A percentile compares a stretch with the other conserved stretches of the same genome.
Evolutionary conservation across 805 yeast genomes (phyloP).

Genomic region (Barnettozyma botsteinii): DNA sequence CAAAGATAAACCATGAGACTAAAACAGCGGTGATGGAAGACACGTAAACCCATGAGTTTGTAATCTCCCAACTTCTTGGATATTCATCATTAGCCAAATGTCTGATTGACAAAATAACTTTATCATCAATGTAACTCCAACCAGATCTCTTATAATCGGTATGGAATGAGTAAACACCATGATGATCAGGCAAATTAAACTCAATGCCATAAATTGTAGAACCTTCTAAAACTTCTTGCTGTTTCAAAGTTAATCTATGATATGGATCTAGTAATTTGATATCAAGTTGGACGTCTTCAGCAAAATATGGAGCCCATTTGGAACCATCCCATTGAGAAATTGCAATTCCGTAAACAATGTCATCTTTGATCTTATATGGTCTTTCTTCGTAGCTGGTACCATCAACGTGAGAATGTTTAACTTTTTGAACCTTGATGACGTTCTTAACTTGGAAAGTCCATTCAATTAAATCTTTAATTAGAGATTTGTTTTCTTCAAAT

Average conservation of each 20-base stretch:
- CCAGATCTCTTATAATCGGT: slow-evolving; percentile 78
- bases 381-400: slow-evolving; percentile 36
- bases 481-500: slow-evolving; percentile 22
- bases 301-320: slow-evolving; percentile 66
- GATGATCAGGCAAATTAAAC: slow-evolving; percentile 87
- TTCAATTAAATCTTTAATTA: slow-evolving; percentile 41
- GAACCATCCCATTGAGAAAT: slow-evolving; percentile 44
- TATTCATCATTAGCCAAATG: slow-evolving; percentile 95
- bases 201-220: slow-evolving; percentile 40
- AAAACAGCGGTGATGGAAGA: slow-evolving; percentile 66
- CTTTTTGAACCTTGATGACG: slow-evolving; percentile 51
- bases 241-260: slow-evolving; percentile 64
- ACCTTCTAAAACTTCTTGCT: slow-evolving; percentile 32
- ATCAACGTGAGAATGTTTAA: slow-evolving; percentile 47
- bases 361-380: slow-evolving; percentile 72
- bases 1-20: slow-evolving; percentile 70
- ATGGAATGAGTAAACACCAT: slow-evolving; percentile 89
- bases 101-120: slow-evolving; percentile 73
- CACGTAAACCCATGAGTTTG: slow-evolving; percentile 90
- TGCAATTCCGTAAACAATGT: slow-evolving; percentile 46
- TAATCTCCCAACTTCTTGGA: slow-evolving; percentile 86
- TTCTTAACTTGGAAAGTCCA: slow-evolving; percentile 77
- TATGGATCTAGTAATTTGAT: slow-evolving; percentile 93
- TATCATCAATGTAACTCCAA: slow-evolving; percentile 56
- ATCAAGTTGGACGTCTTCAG: slow-evolving; percentile 71